Base-by-base conservation (phyloP, 805 yeast species). In the Kurtzmaniella fragi region DNA sequence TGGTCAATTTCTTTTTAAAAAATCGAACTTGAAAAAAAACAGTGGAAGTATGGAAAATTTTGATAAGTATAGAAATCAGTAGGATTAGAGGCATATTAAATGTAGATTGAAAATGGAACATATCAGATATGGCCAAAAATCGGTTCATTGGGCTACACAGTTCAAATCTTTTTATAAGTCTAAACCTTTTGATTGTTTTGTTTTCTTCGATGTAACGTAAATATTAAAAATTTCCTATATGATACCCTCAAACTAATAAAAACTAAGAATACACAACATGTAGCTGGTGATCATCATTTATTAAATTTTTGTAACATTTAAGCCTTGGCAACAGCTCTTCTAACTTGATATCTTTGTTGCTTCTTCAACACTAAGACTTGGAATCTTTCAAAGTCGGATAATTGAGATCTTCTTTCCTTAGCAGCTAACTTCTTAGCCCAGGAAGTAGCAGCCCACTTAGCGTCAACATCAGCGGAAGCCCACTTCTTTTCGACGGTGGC, bases 351-450 rank as follows among this genome's bases (percentile, higher is more conserved):
- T 77, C 89, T 85, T 77, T 87, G 88, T 81, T 95, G 97, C 83
- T 91, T 93, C 85, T 85, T 93, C 71, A 89, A 82, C 61, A 89
- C 95, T 72, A 85, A 69, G 60, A 91, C 99, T 82, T 91, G 96
- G 96, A 93, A 93, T 83, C 99, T 90, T 80, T 93, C 96, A 64
- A 93, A 93, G 76, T 93, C 99, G 59, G 91, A 68, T 71, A 95
- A 84, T 67, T 82, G 77, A 62, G 95, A 73, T 82, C 99, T 87
- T 74, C 82, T 87, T 73, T 84, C 82, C 75, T 87, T 88, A 74
- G 86, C 84, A 68, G 95, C 96, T 63, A 93, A 84, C 80, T 89
- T 90, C 85, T 91, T 86, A 66, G 99, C 97, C 97, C 97, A 89
- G 41, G 96, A 70, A 52, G 98, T 76, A 60, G 84, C 76, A 57